Evolutionary conservation across 1,284 basidiomycete genomes (phyloP).

Genomic region (Phellinidium pouzarii): DNA sequence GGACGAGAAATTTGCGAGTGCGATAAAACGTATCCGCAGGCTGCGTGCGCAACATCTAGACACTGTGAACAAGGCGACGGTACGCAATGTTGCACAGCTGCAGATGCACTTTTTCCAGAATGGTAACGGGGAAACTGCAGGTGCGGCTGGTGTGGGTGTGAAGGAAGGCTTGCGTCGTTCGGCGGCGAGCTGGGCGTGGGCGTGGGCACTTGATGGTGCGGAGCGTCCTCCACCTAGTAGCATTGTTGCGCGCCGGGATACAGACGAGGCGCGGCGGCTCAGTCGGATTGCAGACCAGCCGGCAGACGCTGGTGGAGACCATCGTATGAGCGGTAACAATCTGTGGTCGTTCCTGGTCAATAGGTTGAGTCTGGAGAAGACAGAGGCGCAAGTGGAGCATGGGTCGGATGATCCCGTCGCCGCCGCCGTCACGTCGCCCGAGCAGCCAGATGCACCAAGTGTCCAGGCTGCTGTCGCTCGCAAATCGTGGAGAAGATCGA

Average conservation of each 20-base stretch:
- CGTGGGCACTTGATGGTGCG: constrained; percentile 67
- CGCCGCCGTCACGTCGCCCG: background rate
- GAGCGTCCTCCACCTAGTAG: constrained; percentile 78
- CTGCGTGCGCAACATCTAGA: constrained; percentile 52
- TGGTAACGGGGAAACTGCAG: constrained; percentile 27
- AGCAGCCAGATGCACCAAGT: background rate
- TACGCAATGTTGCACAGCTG: constrained; percentile 41
- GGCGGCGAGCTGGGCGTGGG: constrained; percentile 58
- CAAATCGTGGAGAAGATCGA: background rate
- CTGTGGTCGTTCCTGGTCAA: constrained; percentile 57
- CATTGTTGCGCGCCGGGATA: constrained; percentile 73
- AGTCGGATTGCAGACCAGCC: constrained; percentile 65
- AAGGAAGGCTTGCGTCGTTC: constrained; percentile 43
- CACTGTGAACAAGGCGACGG: constrained; percentile 50
- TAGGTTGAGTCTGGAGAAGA: constrained; percentile 15
- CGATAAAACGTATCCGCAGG: constrained; percentile 51
- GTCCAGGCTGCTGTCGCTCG: background rate
- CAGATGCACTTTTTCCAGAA: constrained; percentile 31
- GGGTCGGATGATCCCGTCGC: background rate
- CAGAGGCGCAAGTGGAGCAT: constrained; percentile 6
- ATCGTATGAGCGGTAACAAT: constrained; percentile 54
- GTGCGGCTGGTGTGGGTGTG: constrained; percentile 28
- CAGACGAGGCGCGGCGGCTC: constrained; percentile 62
- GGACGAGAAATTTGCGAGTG: constrained; percentile 55
- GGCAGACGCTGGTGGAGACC: constrained; percentile 48